These are phyloP conservation scores for Solioccasus polychromus DNA, from an alignment of 768 basidiomycete genomes.

Conservation along the genomic window DNA sequence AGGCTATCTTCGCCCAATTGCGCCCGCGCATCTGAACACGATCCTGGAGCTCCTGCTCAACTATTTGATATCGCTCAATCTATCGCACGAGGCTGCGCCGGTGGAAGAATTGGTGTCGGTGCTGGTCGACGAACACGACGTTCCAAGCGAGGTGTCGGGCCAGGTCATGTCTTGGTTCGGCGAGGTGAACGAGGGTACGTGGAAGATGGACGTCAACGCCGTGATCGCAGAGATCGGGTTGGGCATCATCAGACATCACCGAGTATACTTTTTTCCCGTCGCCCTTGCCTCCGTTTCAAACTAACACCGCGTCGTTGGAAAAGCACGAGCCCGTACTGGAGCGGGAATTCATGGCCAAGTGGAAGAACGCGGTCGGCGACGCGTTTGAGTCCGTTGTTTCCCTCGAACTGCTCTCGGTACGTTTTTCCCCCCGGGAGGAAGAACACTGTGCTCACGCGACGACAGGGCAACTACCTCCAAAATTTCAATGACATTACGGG, in stretches of 20 bases:
- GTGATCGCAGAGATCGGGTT: slow-evolving; percentile 76
- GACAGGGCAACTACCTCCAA: slow-evolving; percentile 76
- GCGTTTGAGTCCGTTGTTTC: slow-evolving; percentile 63
- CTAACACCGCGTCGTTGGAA: background rate
- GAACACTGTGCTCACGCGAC: background rate
- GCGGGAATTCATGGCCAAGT: slow-evolving; percentile 56
- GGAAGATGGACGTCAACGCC: slow-evolving; percentile 62
- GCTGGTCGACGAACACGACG: slow-evolving; percentile 71
- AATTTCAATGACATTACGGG: slow-evolving; percentile 35
- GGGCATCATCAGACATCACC: slow-evolving; percentile 63
- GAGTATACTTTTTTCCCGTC: slow-evolving; percentile 34
- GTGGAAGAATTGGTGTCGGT: slow-evolving; percentile 57
- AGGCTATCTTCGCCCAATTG: slow-evolving; percentile 76
- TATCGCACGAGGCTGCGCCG: slow-evolving; percentile 49
- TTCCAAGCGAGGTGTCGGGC: slow-evolving; percentile 53
- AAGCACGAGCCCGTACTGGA: slow-evolving; percentile 61
- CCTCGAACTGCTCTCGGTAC: slow-evolving; percentile 66
- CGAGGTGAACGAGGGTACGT: slow-evolving; percentile 46
- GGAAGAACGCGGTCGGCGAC: slow-evolving; percentile 78
- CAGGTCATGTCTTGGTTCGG: slow-evolving; percentile 89
- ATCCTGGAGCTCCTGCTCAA: slow-evolving; percentile 78
- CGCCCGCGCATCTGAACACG: slow-evolving; percentile 59
- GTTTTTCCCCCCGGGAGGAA: background rate
- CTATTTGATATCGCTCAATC: slow-evolving; percentile 60
- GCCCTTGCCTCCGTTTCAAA: background rate